Conservation (phyloP, 805 yeast genomes). For the Cyberlindnera maritima region DNA sequence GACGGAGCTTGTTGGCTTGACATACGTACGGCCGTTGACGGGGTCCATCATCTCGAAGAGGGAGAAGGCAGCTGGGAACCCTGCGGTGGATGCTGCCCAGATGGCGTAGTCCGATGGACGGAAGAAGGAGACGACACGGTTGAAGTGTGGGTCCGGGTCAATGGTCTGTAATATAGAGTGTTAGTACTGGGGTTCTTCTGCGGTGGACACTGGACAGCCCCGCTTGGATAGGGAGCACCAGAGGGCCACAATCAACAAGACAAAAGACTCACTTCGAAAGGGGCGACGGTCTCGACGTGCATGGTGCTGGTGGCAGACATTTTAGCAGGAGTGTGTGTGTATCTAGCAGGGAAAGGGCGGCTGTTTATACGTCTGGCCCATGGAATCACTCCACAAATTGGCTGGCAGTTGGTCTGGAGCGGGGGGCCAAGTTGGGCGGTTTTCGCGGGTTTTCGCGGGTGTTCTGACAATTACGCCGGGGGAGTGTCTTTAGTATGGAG, state of each 20-base stretch:
- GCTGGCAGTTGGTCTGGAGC: neutral
- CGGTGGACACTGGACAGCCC: neutral
- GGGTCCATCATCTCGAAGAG: constrained; percentile 48
- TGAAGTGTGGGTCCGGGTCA: constrained; percentile 77
- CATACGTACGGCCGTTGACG: constrained; percentile 41
- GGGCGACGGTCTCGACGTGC: constrained; percentile 12
- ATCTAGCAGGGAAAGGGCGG: neutral
- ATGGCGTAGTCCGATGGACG: constrained; percentile 62
- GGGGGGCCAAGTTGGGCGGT: neutral
- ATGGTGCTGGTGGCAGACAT: neutral
- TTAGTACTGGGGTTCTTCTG: neutral
- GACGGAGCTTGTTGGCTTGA: constrained; percentile 51
- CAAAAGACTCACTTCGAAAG: constrained; percentile 15
- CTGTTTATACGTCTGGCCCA: neutral
- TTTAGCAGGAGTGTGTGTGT: neutral
- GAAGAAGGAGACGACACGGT: constrained; percentile 68
- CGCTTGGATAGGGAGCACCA: too few species aligned
- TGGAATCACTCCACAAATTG: neutral
- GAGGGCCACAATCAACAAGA: neutral
- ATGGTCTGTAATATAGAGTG: constrained; percentile 39
- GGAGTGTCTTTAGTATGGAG: too few species aligned
- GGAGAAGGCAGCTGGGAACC: constrained; percentile 46
- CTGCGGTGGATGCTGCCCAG: constrained; percentile 45
- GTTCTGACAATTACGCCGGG: constrained; percentile 4
- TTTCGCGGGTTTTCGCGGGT: neutral